Evolutionary conservation across 805 yeast genomes (phyloP), one percentile per base, ranked within the genome.

Genomic region (Saccharomycopsis vini): DNA sequence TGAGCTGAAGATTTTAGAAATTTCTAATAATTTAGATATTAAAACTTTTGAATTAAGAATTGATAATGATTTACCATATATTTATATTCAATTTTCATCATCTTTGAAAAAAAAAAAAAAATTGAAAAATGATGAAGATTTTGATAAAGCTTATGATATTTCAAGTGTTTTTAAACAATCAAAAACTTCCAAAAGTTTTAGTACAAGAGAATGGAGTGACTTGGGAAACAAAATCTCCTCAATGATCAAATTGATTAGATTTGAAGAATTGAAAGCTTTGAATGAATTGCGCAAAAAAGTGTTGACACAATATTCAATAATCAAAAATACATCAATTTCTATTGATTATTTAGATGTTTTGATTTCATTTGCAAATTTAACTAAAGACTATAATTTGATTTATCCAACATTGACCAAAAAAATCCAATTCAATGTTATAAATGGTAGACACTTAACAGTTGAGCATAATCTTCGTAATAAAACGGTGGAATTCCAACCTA

Each of bases 361-460:
- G 1, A 62, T 77, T 10, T 80, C 95, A 0, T 84, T 92, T 61
- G 80, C 95, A 0, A 59, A 63, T 0, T 61, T 89, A 13, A 81
- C 97, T 0, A 57, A 61, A n/a, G 95, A 86, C 52, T 73, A 72
- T 48, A 64, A 73, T 26, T 68, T 88, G 38, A 77, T 72, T 0
- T 63, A 85, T 42, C 98, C 98, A 0, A 63, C 53, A 7, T 62
- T 90, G 19, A 71, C 72, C 26, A 61, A 71, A 2, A 63, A 73
- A 2, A 63, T 68, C 0, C 62, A 57, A 16, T 64, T 81, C 3
- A 64, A 70, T 0, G 72, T 88, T 7, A 55, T 56, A 1, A 72
- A 68, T 1, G 97, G 97, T 0, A 67, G 96, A 24, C 97, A 92
- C 59, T 56, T 85, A 12, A 88, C 87, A 13, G 97, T 90, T 2